Evolutionary conservation across 75 land plant genomes (phyloP), one percentile per base, ranked within the genome.

Genomic region (Selaginella moellendorffii): DNA sequence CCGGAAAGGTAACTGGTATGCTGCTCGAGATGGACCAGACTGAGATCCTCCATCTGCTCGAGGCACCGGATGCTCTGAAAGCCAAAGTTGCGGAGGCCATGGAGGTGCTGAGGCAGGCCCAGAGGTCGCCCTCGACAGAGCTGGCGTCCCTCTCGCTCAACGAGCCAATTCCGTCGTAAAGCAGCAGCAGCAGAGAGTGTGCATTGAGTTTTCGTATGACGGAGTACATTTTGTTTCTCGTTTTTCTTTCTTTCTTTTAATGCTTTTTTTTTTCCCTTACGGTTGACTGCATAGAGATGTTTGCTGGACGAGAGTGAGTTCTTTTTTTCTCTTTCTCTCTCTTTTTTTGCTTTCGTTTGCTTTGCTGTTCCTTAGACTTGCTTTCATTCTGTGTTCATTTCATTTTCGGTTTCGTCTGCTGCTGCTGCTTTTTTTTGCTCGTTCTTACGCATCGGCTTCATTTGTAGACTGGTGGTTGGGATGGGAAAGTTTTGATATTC

Each of bases 1-100:
- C 59, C 21, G 59, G 59, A 8, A 56, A 56, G 59, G 59, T 56
- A 8, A 56, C 59, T 56, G 59, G 59, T 56, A 56, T 56, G 59
- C 59, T 56, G 5, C 59, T 56, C 9, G 59, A 56, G 21, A 56
- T 56, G 59, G 59, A 56, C 24, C 59, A 56, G 24, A 56, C 59
- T 21, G 59, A 56, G 46, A 56, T 56, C 21, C 24, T 56, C 9
- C 59, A 56, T n/a, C 24, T 56, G n/a, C 19, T 56, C 8, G 59
- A 56, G 59, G 5, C 59, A 5, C 59, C 59, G 5, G 59, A 56
- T 8, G 59, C 59, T 8, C n/a, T 56, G 59, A 56, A 56, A 25
- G 19, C 59, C 59, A 56, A 56, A 56, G 59, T 56, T 8, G 59
- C 59, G 2, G 59, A 56, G 21, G 59, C 59, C 8, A 9, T 56